Percentiles rank a stretch among this genome's conserved stretches.
Evolutionary conservation across 2,329 filamentous ascomycete genomes (phyloP).

Genomic region (Aspergillus latus): DNA sequence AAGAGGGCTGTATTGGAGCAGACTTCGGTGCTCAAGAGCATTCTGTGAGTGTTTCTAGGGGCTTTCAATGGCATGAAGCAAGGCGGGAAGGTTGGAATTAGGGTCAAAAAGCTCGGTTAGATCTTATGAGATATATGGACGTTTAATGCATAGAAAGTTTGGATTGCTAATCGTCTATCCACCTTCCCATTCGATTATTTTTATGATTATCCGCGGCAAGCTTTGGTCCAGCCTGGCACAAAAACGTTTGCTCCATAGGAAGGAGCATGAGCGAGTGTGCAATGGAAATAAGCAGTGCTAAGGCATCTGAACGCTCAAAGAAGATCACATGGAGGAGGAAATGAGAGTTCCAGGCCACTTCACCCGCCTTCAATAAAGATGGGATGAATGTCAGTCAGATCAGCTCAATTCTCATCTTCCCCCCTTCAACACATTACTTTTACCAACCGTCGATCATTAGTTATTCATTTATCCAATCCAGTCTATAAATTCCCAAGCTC

Average conservation of each 20-base stretch:
- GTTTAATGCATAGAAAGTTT: slow-evolving; percentile 9
- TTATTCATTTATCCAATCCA: no score
- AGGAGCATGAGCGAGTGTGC: not conserved
- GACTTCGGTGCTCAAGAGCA: slow-evolving; percentile 62
- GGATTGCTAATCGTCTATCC: not conserved
- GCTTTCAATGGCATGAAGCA: no score
- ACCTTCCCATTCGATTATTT: not conserved
- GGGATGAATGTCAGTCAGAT: not conserved
- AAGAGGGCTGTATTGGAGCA: slow-evolving; percentile 66
- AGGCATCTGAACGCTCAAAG: not conserved
- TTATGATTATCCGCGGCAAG: not conserved
- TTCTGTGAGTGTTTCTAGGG: slow-evolving; percentile 40
- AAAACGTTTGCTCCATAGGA: not conserved
- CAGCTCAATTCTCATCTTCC: not conserved
- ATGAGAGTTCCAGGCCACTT: not conserved
- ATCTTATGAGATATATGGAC: not conserved
- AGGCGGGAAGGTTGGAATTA: no score
- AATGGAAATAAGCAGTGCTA: not conserved
- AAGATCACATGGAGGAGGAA: not conserved
- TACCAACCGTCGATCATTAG: no score
- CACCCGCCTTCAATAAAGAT: not conserved
- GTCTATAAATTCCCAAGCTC: no score
- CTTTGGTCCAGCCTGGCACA: not conserved
- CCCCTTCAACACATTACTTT: no score
- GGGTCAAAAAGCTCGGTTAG: no score